phyloP scores from a whole-genome alignment of 2,329 filamentous ascomycete species.

The Dactylonectria estremocensis region DNA sequence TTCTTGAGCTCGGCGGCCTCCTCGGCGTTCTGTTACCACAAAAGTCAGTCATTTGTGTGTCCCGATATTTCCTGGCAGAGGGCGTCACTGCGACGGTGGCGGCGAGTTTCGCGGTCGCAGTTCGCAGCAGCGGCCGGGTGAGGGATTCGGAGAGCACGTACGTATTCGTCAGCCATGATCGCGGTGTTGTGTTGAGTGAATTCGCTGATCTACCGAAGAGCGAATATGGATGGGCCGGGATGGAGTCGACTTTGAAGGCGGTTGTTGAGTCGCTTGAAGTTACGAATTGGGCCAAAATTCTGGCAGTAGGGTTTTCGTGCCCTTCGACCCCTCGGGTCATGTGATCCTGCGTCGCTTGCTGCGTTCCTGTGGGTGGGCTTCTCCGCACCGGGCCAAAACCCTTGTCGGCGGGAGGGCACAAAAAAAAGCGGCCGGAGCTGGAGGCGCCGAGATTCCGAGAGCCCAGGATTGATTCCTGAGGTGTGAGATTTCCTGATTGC shows the following conservation, averaged over 20 bases:
- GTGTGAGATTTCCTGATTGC: slow-evolving; percentile 15
- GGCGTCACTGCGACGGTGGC: slow-evolving; percentile 22
- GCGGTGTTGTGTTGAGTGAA: slow-evolving; percentile 61
- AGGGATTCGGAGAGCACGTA: slow-evolving; percentile 66
- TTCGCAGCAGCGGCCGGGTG: slow-evolving; percentile 46
- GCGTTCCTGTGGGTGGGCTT: slow-evolving; percentile 14
- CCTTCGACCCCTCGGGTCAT: slow-evolving; percentile 55
- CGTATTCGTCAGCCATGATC: slow-evolving; percentile 93
- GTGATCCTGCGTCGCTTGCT: slow-evolving; percentile 42
- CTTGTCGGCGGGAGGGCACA: background rate
- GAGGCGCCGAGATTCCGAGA: slow-evolving; percentile 20
- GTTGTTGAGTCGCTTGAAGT: slow-evolving; percentile 47
- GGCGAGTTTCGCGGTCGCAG: slow-evolving; percentile 49
- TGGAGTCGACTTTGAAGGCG: slow-evolving; percentile 54
- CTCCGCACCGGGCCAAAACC: background rate
- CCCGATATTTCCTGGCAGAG: slow-evolving; percentile 24
- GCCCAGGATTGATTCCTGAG: background rate
- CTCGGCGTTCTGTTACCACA: slow-evolving; percentile 83
- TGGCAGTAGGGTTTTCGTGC: slow-evolving; percentile 59
- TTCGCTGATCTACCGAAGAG: slow-evolving; percentile 63
- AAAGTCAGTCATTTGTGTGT: slow-evolving; percentile 49
- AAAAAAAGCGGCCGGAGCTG: slow-evolving; percentile 17
- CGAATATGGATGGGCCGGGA: slow-evolving; percentile 59
- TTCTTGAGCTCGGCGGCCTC: slow-evolving; percentile 99
- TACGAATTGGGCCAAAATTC: slow-evolving; percentile 53